Percentiles rank a stretch among this genome's conserved stretches.
These are phyloP conservation scores for Debaryomyces castellii DNA, from an alignment of 805 yeast genomes.

Conservation along the genomic window DNA sequence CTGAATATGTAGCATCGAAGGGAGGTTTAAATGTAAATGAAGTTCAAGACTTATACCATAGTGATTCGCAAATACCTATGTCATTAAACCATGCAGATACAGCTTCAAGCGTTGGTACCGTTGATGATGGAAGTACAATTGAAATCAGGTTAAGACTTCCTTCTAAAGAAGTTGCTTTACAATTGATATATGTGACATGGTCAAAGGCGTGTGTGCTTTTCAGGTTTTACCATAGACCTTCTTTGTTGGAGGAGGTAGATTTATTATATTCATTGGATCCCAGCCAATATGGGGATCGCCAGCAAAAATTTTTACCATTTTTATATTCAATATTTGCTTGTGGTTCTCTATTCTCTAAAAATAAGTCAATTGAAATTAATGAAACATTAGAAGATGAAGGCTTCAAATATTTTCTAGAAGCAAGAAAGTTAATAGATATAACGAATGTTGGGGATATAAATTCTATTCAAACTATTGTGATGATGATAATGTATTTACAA, in stretches of 20 bases:
- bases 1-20: constrained; percentile 18
- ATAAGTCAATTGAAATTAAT: constrained; percentile 20
- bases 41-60: constrained; percentile 24
- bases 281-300: constrained; percentile 65
- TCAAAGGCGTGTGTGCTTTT: constrained; percentile 81
- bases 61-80: constrained; percentile 9
- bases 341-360: constrained; percentile 72
- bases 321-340: constrained; percentile 87
- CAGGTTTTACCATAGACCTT: constrained; percentile 83
- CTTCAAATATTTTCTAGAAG: constrained; percentile 75
- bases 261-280: constrained; percentile 77
- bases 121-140: constrained; percentile 24
- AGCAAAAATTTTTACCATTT: constrained; percentile 72
- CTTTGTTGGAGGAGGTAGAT: constrained; percentile 71
- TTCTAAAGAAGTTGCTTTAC: constrained; percentile 68
- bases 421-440: constrained; percentile 74
- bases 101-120: constrained; percentile 12
- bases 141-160: constrained; percentile 73
- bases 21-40: constrained; percentile 22
- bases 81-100: not conserved
- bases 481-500: constrained; percentile 82
- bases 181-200: constrained; percentile 76
- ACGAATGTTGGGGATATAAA: constrained; percentile 80
- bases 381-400: constrained; percentile 70
- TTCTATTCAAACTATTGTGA: constrained; percentile 82